Percentiles rank a stretch among this genome's conserved stretches.
phyloP scores from a whole-genome alignment of 768 basidiomycete genomes.

The Tricholoma terreum region DNA sequence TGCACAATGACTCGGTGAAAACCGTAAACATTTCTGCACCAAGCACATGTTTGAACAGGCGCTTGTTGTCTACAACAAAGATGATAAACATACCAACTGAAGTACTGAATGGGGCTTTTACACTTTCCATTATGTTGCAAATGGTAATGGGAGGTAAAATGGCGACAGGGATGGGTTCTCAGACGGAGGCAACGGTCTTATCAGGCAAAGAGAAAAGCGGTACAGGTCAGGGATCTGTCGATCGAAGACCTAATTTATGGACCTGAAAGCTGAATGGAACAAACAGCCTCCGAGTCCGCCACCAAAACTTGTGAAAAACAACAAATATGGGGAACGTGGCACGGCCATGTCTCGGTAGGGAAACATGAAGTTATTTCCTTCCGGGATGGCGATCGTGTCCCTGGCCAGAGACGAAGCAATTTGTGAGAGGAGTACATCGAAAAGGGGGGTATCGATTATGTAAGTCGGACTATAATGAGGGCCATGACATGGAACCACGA shows the following conservation, averaged over 20 bases:
- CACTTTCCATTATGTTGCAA: background rate
- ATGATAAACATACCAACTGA: background rate
- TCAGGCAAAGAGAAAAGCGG: background rate
- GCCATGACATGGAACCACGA: constrained; percentile 1
- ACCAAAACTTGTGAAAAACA: constrained; percentile 3
- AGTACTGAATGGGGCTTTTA: background rate
- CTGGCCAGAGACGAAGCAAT: background rate
- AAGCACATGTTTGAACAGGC: background rate
- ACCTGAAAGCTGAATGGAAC: constrained; percentile 2
- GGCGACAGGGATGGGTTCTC: background rate
- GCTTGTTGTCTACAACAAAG: background rate
- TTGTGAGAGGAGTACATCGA: background rate
- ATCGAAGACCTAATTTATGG: constrained; percentile 1
- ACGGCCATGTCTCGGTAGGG: background rate
- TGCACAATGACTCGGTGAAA: background rate
- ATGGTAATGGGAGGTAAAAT: background rate
- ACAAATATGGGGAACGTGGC: constrained; percentile 1
- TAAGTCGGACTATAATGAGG: constrained; percentile 15
- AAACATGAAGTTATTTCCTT: constrained; percentile 1
- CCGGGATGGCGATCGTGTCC: background rate
- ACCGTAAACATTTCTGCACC: background rate
- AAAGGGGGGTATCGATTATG: constrained; percentile 12
- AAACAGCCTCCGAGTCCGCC: constrained; percentile 10
- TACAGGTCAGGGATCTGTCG: background rate
- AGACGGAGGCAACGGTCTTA: background rate